These are phyloP conservation scores for Beta corolliflora DNA, from an alignment of 179 eudicot species.

Conservation along the genomic window DNA sequence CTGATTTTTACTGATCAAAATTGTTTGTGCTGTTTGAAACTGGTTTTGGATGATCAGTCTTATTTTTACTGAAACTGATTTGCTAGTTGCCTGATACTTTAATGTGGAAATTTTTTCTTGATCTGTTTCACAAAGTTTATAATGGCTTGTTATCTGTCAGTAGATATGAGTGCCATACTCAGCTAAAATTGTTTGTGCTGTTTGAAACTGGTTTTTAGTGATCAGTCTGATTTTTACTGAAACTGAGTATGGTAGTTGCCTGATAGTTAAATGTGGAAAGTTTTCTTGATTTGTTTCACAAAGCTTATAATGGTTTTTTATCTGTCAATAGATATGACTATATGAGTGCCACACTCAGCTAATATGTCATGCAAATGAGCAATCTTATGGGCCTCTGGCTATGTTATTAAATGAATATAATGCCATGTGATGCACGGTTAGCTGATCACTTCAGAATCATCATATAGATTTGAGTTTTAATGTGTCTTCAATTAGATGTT, in stretches of 20 bases:
- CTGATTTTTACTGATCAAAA: no score
- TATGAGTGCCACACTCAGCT: not conserved
- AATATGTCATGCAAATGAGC: not conserved
- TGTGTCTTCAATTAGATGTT: not conserved
- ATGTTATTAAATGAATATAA: not conserved
- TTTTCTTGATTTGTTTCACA: not conserved
- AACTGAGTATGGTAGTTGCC: not conserved
- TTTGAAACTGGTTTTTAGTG: no score
- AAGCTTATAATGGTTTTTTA: not conserved
- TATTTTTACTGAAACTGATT: no score
- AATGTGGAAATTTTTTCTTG: not conserved
- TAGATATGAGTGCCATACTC: not conserved
- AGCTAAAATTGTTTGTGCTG: not conserved
- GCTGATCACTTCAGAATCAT: not conserved
- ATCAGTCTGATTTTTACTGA: no score
- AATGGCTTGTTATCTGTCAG: not conserved
- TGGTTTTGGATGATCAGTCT: no score
- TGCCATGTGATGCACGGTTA: not conserved
- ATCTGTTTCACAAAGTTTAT: not conserved
- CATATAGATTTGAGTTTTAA: not conserved
- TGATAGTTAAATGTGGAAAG: not conserved
- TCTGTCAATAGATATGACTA: not conserved
- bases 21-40: no score
- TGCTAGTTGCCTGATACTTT: not conserved
- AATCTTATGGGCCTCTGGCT: not conserved